Conservation (phyloP, 31 red algal species). For the Odonthalia washingtoniensis region DNA sequence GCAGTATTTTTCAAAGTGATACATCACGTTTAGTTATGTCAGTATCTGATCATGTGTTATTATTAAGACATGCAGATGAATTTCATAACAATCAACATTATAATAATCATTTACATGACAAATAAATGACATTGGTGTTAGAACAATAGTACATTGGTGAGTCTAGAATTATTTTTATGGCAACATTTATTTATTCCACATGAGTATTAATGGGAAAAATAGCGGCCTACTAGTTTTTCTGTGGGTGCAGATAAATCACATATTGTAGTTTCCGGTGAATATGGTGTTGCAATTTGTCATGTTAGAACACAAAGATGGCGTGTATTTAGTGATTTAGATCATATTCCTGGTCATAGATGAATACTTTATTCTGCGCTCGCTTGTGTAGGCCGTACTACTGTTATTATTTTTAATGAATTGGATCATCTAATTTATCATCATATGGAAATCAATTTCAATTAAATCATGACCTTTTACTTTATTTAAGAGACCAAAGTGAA, state of each 20-base stretch:
- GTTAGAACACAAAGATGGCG: constrained; percentile 82
- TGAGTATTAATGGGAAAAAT: constrained; percentile 82
- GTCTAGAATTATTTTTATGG: constrained; percentile 71
- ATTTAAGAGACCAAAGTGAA: constrained; percentile 72
- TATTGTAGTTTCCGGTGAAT: constrained; percentile 85
- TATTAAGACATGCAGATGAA: constrained; percentile 60
- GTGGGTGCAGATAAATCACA: constrained; percentile 69
- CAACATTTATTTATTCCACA: constrained; percentile 80
- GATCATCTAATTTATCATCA: background rate
- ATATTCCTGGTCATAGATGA: constrained; percentile 44
- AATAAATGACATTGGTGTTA: too few relatives aligned
- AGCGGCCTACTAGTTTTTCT: constrained; percentile 76
- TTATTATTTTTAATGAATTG: constrained; percentile 61
- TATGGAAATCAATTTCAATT: constrained; percentile 5
- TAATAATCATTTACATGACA: constrained; percentile 41
- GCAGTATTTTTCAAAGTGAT: too few relatives aligned
- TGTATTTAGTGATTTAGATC: constrained; percentile 74
- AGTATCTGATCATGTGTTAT: constrained; percentile 62
- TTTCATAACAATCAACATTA: constrained; percentile 6
- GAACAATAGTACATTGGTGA: too few relatives aligned
- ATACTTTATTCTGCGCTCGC: constrained; percentile 81
- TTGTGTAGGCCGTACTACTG: constrained; percentile 77
- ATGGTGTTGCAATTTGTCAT: constrained; percentile 87
- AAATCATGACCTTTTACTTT: constrained; percentile 87
- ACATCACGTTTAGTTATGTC: too few relatives aligned